These are phyloP conservation scores for Hymenoscyphus linearis DNA, from an alignment of 2,329 filamentous ascomycete genomes.

Conservation along the genomic window DNA sequence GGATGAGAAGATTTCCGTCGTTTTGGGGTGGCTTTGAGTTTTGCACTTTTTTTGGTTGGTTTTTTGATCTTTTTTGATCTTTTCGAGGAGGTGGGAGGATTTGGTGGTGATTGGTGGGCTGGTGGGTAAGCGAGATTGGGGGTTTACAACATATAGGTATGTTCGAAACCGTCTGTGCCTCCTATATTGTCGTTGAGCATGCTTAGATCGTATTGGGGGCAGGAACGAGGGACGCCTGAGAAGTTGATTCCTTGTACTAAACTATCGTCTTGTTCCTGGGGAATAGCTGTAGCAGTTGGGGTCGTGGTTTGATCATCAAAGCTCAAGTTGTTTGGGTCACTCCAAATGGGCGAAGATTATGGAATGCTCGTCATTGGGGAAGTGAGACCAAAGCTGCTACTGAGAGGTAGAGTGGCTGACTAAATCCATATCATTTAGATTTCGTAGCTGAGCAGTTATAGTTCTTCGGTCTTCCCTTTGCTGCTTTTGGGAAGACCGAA, in stretches of 20 bases:
- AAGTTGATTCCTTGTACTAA: conserved; percentile 11
- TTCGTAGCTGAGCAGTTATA: too few relatives aligned
- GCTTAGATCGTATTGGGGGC: conserved; percentile 14
- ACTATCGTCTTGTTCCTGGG: conserved; percentile 9
- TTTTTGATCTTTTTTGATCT: too few relatives aligned
- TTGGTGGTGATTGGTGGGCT: too few relatives aligned
- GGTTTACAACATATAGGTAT: conserved; percentile 16
- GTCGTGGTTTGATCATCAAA: conserved; percentile 16
- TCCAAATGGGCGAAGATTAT: conserved; percentile 19
- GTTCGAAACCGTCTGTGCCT: conserved; percentile 15
- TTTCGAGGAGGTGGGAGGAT: too few relatives aligned
- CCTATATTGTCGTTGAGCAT: conserved; percentile 13
- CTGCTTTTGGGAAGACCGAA: conserved; percentile 26
- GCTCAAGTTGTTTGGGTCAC: conserved; percentile 12
- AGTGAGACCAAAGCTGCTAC: conserved; percentile 16
- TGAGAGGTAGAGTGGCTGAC: conserved; percentile 15
- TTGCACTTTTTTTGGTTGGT: too few relatives aligned
- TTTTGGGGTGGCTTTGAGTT: too few relatives aligned
- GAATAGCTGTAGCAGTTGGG: conserved; percentile 23
- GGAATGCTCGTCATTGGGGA: conserved; percentile 17
- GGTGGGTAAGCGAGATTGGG: too few relatives aligned
- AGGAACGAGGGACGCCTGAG: conserved; percentile 19
- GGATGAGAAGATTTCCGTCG: neutral
- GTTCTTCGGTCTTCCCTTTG: conserved; percentile 21
- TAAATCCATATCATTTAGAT: too few relatives aligned